Evolutionary conservation across 208 protist species (phyloP).

Genomic region (Trypanosoma avium): DNA sequence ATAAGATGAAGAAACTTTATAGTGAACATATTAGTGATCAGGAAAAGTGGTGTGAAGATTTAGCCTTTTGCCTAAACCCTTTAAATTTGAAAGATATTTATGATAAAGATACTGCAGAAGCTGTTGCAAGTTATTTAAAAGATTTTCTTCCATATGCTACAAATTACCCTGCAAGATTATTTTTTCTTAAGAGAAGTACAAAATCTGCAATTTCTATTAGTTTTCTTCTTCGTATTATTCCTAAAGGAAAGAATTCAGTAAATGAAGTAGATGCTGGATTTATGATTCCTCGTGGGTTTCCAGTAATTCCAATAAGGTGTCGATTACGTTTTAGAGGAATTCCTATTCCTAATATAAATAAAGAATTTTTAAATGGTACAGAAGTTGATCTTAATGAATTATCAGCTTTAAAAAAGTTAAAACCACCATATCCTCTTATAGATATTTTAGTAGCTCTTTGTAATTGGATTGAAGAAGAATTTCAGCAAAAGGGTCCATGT

Average conservation of each 20-base stretch:
- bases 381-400: not conserved
- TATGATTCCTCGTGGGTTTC: conserved; percentile 2
- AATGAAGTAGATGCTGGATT: not conserved
- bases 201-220: not conserved
- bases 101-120: conserved; percentile 20
- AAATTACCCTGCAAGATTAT: conserved; percentile 43
- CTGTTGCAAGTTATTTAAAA: conserved; percentile 41
- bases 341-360: not conserved
- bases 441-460: not conserved
- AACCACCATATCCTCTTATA: not conserved
- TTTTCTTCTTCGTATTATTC: conserved; percentile 8
- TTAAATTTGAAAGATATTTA: conserved; percentile 3
- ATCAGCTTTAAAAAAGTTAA: not conserved
- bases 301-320: not conserved
- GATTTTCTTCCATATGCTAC: conserved; percentile 52
- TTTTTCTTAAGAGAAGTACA: not conserved
- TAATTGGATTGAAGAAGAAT: not conserved
- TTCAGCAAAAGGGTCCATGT: no score
- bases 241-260: not conserved
- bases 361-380: not conserved
- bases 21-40: not conserved
- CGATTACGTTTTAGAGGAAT: not conserved
- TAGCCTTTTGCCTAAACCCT: not conserved
- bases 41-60: conserved; percentile 6
- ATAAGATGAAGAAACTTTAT: not conserved